Evolutionary conservation across 768 basidiomycete species (phyloP), one percentile per base, ranked within the genome.

Genomic region (Hygrophorus russula): DNA sequence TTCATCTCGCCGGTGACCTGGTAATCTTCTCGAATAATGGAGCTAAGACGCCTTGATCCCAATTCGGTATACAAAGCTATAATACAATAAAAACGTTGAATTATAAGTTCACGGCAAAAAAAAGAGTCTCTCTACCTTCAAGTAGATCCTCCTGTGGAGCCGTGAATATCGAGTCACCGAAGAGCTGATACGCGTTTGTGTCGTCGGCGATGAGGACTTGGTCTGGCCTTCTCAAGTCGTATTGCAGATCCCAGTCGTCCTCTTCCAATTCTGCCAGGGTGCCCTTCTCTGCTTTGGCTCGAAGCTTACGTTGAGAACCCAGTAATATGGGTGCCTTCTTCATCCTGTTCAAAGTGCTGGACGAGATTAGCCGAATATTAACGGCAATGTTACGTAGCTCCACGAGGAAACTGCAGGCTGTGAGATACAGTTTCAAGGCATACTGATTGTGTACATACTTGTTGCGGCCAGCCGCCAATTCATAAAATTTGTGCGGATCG

Each of bases 61-160:
- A 98, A 70, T 15, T 67, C 62, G 0, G 65, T 57, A 53, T 96
- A 97, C 55, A 98, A 86, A 1, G 63, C 85, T 84, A 47, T 31
- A 7, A 36, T 12, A 12, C 37, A 27, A 13, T 24, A 30, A 36
- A 34, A 10, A 29, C 28, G 20, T 8, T 6, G 6, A 9, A 8
- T 40, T 32, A 14, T 33, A 14, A 48, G 2, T 11, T 34, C 19
- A 24, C 19, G 4, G 24, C 2, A 36, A 45, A 30, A 13, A 35
- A 4, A 28, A 20, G 31, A 20, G 7, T 6, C 12, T 17, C 49
- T 39, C 11, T 49, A 87, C 81, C 73, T 76, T 98, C 94, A 9
- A 98, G 68, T 6, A 89, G 68, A 51, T 94, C 90, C 57, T 98
- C 93, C 59, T 94, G 87, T 0, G 88, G 85, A 7, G 84, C 87